Base-by-base conservation (phyloP, 768 basidiomycete species). In the Russula olivacea region DNA sequence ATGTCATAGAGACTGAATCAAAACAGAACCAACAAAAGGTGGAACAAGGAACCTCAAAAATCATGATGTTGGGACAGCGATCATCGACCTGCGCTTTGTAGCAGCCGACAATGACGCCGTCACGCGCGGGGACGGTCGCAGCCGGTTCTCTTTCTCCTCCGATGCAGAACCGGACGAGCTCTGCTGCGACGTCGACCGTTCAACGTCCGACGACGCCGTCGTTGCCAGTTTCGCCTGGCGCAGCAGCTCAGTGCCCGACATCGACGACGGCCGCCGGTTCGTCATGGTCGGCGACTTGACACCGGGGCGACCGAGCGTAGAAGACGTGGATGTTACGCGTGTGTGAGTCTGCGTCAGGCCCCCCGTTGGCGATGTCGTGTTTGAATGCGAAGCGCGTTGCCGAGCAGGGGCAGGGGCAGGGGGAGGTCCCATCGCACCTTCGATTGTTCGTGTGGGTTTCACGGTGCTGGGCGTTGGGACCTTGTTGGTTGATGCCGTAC, bases 371-470 rank as follows among this genome's bases (percentile, higher is more conserved):
- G 67, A 58, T 10, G 65, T 66, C n/a, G 51, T 34, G 4, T 61
- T 63, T 2, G 67, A 57, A 17, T 66, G 41, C 10, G 65, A 66
- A 38, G 61, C 58, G 4, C 65, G 65, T 34, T 55, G 58, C 10
- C 60, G 56, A 1, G 36, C 12, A 8, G 63, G 56, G 6, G 66
- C 61, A 2, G 65, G 58, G 2, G 36, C 12, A 8, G 63, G 56
- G 6, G 66, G 65, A 2, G 65, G 58, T 2, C 65, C 65, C 65
- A 66, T 58, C 12, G 67, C 47, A 28, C 65, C 67, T 2, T 63
- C 61, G 19, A 59, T 10, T 2, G 43, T 38, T 36, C 65, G 65
- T 12, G 23, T 8, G 23, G 63, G 63, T 21, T 64, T 64, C 21
- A 64, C 40, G 14, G 61, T 57, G 43, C 61, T 64, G 3, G 65